phyloP scores from a whole-genome alignment of 2,329 filamentous ascomycete genomes.

The Ramularia endophylla region DNA sequence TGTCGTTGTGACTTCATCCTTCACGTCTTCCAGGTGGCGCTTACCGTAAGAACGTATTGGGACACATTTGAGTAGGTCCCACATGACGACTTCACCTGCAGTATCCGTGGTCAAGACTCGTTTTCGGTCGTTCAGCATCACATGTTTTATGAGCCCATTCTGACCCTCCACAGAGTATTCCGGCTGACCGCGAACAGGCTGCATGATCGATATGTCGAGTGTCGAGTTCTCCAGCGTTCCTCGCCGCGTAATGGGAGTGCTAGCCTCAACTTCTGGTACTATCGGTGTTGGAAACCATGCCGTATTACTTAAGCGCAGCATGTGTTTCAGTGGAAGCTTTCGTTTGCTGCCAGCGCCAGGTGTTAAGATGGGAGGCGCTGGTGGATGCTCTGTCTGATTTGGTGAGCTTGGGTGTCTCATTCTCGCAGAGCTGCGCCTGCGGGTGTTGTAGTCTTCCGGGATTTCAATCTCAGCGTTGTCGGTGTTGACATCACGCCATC shows the following conservation, averaged over 20 bases:
- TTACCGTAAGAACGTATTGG: slow-evolving; percentile 92
- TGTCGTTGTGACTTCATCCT: slow-evolving; percentile 75
- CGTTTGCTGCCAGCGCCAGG: slow-evolving; percentile 38
- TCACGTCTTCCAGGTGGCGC: slow-evolving; percentile 86
- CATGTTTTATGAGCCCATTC: slow-evolving; percentile 90
- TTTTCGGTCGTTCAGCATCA: slow-evolving; percentile 82
- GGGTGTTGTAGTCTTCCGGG: slow-evolving; percentile 42
- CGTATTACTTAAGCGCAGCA: slow-evolving; percentile 79
- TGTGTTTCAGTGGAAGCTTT: slow-evolving; percentile 69
- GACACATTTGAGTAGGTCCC: slow-evolving; percentile 86
- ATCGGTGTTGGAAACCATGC: slow-evolving; percentile 60
- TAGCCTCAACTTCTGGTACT: slow-evolving; percentile 35
- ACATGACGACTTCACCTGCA: slow-evolving; percentile 87
- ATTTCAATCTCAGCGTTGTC: slow-evolving; percentile 60
- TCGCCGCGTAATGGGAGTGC: slow-evolving; percentile 38
- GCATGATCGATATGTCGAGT: slow-evolving; percentile 24
- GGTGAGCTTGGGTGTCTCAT: slow-evolving; percentile 36
- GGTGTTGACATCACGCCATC: slow-evolving; percentile 84
- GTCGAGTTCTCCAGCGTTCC: slow-evolving; percentile 48
- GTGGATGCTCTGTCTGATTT: slow-evolving; percentile 21
- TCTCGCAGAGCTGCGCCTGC: slow-evolving; percentile 50
- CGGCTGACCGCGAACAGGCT: slow-evolving; percentile 39
- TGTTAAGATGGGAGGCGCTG: slow-evolving; percentile 19
- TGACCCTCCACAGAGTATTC: slow-evolving; percentile 73
- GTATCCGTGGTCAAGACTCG: slow-evolving; percentile 89